Evolutionary conservation across 2,329 filamentous ascomycete species (phyloP).

Genomic region (Chaetomium sp.): DNA sequence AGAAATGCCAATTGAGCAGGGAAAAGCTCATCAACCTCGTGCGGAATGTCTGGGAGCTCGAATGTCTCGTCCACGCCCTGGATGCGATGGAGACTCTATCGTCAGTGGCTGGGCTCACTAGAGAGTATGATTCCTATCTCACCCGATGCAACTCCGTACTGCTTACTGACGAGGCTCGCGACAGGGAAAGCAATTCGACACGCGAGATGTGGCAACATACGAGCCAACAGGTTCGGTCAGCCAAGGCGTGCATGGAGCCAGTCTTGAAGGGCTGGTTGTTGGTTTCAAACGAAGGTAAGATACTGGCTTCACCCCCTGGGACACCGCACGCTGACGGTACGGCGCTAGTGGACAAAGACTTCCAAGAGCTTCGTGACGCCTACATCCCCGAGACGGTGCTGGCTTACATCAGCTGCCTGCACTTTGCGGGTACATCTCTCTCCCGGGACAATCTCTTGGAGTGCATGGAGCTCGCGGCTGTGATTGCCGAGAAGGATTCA

Average conservation of each 20-base stretch:
- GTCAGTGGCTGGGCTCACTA: conserved; percentile 54
- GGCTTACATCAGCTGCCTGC: conserved; percentile 78
- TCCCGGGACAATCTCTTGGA: conserved; percentile 77
- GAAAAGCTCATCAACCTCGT: conserved; percentile 56
- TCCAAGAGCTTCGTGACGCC: conserved; percentile 66
- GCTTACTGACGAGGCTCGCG: conserved; percentile 36
- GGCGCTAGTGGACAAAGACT: conserved; percentile 57
- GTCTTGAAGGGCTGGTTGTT: conserved; percentile 68
- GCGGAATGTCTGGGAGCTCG: conserved; percentile 67
- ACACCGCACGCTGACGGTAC: conserved; percentile 15
- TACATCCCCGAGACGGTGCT: conserved; percentile 88
- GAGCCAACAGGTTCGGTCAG: conserved; percentile 51
- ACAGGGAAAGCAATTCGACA: conserved; percentile 39
- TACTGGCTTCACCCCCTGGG: background rate
- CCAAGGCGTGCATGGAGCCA: conserved; percentile 60
- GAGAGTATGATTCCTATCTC: conserved; percentile 51
- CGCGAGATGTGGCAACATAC: conserved; percentile 36
- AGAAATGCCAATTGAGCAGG: conserved; percentile 43
- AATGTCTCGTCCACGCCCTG: conserved; percentile 65
- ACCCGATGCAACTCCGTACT: no score
- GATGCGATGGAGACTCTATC: conserved; percentile 70
- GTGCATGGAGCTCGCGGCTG: conserved; percentile 80
- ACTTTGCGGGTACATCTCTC: conserved; percentile 74
- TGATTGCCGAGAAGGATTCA: conserved; percentile 71
- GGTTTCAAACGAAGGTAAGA: conserved; percentile 57